Base-by-base conservation (phyloP, 345 rosid genomes). In the Cardamine chenopodiifolia region DNA sequence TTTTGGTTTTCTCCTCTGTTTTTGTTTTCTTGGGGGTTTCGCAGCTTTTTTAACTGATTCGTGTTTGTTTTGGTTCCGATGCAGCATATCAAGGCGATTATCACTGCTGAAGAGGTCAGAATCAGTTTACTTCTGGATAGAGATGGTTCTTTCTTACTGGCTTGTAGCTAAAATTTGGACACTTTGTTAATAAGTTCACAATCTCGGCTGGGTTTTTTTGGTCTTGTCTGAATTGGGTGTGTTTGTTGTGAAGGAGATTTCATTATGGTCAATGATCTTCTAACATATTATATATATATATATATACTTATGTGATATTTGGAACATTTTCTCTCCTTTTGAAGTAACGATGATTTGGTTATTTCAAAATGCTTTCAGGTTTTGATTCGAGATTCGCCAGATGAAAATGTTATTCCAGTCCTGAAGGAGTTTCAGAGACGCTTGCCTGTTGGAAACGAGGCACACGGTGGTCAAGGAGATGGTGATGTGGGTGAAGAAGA, bases 71-170 rank as follows among this genome's bases (percentile, higher is more conserved):
- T 14, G 29, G 7, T 32, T 32, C 23, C 1, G 48, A 17, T 72
- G 84, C 84, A 91, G 98, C 95, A 94, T 76, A 91, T 94, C 75
- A 91, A 94, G 82, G 97, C 98, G 3, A 94, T 94, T 49, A 94
- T 94, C 35, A 94, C 97, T 44, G 77, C 97, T n/a, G 90, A 91
- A 32, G 98, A 91, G 96, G 96, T 93, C 29, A 72, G 89, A 28
- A 4, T 62, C 29, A 29, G 13, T 83, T 29, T 28, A 48, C 50
- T 62, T 37, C 19, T 66, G 11, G 2, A 5, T 39, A 7, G 8
- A 40, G 31, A 22, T 4, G 5, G 2, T 71, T 72, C 11, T 2
- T 31, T 70, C 13, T 19, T 9, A 7, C 55, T 13, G 8, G 52
- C 59, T 26, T 31, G 7, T 28, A 19, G 3, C 13, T n/a, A 37